Evolutionary conservation across 1,284 basidiomycete genomes (phyloP), one percentile per base, ranked within the genome.

Genomic region (Malassezia yamatoensis): DNA sequence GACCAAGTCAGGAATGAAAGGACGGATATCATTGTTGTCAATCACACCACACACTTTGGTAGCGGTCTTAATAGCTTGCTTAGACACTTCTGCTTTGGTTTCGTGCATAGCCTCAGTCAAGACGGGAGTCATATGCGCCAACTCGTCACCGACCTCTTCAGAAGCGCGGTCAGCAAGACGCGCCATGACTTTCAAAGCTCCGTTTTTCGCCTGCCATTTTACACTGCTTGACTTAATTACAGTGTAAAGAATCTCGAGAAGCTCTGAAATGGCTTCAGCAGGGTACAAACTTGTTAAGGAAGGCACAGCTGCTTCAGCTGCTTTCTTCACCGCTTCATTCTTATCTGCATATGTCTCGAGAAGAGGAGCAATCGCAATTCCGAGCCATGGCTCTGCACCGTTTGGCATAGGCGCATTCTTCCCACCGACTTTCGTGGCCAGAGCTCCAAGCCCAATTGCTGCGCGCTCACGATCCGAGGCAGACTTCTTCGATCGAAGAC

Each of bases 161-260:
- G 83, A 83, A 16, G 87, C 83, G 11, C 81, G 79, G 41, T 79
- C 78, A 65, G 79, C 78, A 46, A 87, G 85, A 61, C 90, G 84
- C 46, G 78, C 78, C 42, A 78, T 62, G 15, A 77, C 62, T 74
- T 96, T 91, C 49, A 96, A 78, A 1, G 85, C 88, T n/a, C 88
- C 90, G 13, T 93, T 86, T 80, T 98, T 96, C 60, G 86, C 85
- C 67, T 86, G 83, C 93, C 93, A 98, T 77, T 96, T 96, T 51
- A 87, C 88, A 51, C 68, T 69, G 50, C 71, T 64, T 51, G 81
- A 82, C 51, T 88, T 85, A 33, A 96, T 77, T 53, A 87, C 82
- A 36, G 78, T 79, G 73, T 86, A 85, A 32, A 96, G 80, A 5
- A 79, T 77, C 46, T 82, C 80, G 72, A 93, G 86, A 15, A 90